Conservation (phyloP, 2,329 filamentous ascomycete species). For the Myotisia sp. region DNA sequence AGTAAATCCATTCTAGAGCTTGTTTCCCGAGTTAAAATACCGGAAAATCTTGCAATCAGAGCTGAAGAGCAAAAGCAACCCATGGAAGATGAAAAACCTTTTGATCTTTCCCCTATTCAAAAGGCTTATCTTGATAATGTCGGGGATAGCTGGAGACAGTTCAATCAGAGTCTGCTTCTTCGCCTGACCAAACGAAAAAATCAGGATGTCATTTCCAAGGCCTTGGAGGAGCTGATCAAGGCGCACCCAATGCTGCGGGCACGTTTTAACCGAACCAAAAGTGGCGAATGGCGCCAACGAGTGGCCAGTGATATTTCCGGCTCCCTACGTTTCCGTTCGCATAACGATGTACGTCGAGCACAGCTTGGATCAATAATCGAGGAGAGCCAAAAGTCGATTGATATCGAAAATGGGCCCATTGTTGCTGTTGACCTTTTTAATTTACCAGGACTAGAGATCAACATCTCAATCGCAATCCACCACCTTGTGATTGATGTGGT, state of each 20-base stretch:
- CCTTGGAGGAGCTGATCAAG: conserved; percentile 11
- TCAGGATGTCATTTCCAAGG: conserved; percentile 6
- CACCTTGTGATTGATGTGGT: conserved; percentile 16
- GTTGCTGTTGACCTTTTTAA: conserved; percentile 9
- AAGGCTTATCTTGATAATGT: conserved; percentile 14
- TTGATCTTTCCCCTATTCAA: conserved; percentile 15
- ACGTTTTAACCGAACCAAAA: conserved; percentile 11
- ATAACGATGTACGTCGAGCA: conserved; percentile 14
- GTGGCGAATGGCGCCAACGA: conserved; percentile 13
- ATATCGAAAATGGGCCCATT: conserved; percentile 19
- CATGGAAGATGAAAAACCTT: conserved; percentile 7
- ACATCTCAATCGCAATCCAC: conserved; percentile 13
- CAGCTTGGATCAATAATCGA: conserved; percentile 16
- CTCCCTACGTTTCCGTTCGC: conserved; percentile 21
- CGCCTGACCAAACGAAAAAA: conserved; percentile 5
- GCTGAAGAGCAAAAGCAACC: neutral
- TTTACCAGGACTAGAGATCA: conserved; percentile 3
- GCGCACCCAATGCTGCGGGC: conserved; percentile 16
- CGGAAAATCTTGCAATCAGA: neutral
- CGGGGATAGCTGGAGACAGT: conserved; percentile 11
- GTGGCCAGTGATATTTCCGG: conserved; percentile 17
- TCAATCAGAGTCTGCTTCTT: conserved; percentile 15
- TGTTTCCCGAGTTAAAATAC: conserved; percentile 3
- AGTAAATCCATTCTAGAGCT: conserved; percentile 10
- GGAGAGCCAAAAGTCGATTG: conserved; percentile 21